Conservation (phyloP, 2,329 filamentous ascomycete genomes). For the Knoxdaviesia capensis region DNA sequence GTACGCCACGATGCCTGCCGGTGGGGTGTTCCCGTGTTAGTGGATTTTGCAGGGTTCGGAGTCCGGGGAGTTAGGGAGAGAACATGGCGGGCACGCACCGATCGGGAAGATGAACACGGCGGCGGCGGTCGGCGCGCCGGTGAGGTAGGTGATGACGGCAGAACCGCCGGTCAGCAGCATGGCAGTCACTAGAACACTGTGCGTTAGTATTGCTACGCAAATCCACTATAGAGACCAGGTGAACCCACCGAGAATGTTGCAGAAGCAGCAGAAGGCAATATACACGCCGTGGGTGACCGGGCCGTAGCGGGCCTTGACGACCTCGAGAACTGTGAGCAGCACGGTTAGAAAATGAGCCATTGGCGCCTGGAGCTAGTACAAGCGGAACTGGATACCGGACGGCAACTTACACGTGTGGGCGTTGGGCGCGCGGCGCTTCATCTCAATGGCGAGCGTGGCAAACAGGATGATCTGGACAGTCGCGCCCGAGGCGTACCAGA, state of each 20-base stretch:
- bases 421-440: constrained; percentile 61
- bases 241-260: constrained; percentile 38
- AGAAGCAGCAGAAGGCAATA: constrained; percentile 56
- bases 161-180: constrained; percentile 69
- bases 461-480: constrained; percentile 69
- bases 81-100: constrained; percentile 20
- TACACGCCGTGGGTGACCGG: constrained; percentile 45
- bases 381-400: neutral
- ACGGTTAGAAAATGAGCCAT: neutral
- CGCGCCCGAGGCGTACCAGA: constrained; percentile 36
- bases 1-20: constrained; percentile 53
- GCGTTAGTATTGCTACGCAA: no score
- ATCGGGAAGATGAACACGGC: constrained; percentile 61
- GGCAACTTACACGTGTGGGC: constrained; percentile 35
- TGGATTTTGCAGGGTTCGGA: no score
- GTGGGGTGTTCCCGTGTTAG: neutral
- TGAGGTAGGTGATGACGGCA: constrained; percentile 28
- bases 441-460: constrained; percentile 64
- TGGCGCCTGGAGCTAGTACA: neutral
- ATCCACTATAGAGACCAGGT: neutral
- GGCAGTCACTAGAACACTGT: constrained; percentile 35
- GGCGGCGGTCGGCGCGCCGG: constrained; percentile 43
- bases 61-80: no score
- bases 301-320: constrained; percentile 56
- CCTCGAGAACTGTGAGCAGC: constrained; percentile 34